phyloP scores from a whole-genome alignment of 106 monocot genomes.

The Dendrobium chrysotoxum region DNA sequence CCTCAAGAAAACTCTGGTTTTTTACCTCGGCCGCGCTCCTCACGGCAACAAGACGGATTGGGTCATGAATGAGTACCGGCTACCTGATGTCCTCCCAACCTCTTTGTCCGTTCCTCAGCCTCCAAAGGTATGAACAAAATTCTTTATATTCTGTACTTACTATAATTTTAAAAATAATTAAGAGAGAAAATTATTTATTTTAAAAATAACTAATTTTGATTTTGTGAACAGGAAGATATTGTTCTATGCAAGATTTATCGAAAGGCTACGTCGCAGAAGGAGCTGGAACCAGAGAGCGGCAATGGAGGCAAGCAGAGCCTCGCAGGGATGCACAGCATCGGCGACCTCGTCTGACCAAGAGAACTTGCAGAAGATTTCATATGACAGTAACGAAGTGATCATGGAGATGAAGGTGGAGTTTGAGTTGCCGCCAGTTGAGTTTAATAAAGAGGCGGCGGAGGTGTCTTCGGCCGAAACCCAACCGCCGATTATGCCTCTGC shows the following conservation, averaged over 20 bases:
- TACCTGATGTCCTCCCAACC: slow-evolving; percentile 23
- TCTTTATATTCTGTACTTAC: not conserved
- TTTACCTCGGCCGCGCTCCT: slow-evolving; percentile 56
- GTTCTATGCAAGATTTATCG: slow-evolving; percentile 79
- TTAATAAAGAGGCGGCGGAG: not conserved
- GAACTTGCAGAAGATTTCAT: slow-evolving; percentile 12
- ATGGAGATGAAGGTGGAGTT: slow-evolving; percentile 10
- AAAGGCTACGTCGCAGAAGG: slow-evolving; percentile 71
- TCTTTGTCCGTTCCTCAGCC: slow-evolving; percentile 1
- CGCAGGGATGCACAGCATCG: not conserved
- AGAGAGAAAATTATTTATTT: not conserved
- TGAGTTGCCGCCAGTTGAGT: not conserved
- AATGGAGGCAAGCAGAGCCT: slow-evolving; percentile 22
- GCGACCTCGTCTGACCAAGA: slow-evolving; percentile 25
- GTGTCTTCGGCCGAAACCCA: not conserved
- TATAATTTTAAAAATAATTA: not conserved
- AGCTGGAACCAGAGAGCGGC: slow-evolving; percentile 70
- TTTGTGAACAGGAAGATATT: slow-evolving; percentile 50
- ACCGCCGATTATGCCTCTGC: not conserved
- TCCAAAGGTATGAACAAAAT: slow-evolving; percentile 17
- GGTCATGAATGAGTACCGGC: slow-evolving; percentile 76
- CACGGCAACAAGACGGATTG: slow-evolving; percentile 63
- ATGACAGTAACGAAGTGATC: not conserved
- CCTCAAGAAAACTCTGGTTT: slow-evolving; percentile 80
- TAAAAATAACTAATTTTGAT: not conserved